These are phyloP conservation scores for Cudoniella acicularis DNA, from an alignment of 495 filamentous ascomycete genomes.

Conservation along the genomic window DNA sequence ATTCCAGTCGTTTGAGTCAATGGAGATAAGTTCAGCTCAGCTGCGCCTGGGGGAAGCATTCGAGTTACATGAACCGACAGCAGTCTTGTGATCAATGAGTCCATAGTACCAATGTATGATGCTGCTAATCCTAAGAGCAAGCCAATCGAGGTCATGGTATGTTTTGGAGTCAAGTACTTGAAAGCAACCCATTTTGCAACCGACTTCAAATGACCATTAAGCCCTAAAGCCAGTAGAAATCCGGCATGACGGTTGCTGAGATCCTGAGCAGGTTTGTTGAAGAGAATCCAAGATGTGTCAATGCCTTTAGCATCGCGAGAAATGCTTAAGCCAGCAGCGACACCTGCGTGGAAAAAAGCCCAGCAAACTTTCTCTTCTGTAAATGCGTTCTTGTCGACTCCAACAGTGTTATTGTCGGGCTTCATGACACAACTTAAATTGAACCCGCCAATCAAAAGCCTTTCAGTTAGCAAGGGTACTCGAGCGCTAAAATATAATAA, in stretches of 20 bases:
- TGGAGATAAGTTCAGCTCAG: slow-evolving; percentile 88
- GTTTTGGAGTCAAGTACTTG: slow-evolving; percentile 96
- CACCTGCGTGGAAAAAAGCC: slow-evolving; percentile 98
- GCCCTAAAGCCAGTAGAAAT: slow-evolving; percentile 84
- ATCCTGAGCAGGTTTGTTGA: slow-evolving; percentile 88
- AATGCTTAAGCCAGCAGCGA: slow-evolving; percentile 84
- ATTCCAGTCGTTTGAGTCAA: slow-evolving; percentile 95
- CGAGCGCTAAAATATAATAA: slow-evolving; percentile 81
- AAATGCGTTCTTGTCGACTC: slow-evolving; percentile 75
- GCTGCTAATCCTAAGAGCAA: slow-evolving; percentile 87
- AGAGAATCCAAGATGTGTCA: slow-evolving; percentile 96
- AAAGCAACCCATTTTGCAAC: slow-evolving; percentile 98
- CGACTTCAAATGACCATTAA: slow-evolving; percentile 90
- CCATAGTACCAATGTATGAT: slow-evolving; percentile 94
- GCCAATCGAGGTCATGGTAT: slow-evolving; percentile 98
- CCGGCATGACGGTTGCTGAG: slow-evolving; percentile 92
- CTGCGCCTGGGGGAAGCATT: slow-evolving; percentile 86
- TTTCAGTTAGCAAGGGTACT: slow-evolving; percentile 84
- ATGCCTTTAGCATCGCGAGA: slow-evolving; percentile 88
- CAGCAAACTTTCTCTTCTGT: slow-evolving; percentile 95
- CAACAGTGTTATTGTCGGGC: slow-evolving; percentile 83
- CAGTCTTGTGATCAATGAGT: slow-evolving; percentile 87
- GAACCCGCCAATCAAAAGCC: slow-evolving; percentile 80
- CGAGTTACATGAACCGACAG: slow-evolving; percentile 96
- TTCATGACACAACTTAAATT: slow-evolving; percentile 85